phyloP scores from a whole-genome alignment of 306 rosid species.

The Prunus campanulata region DNA sequence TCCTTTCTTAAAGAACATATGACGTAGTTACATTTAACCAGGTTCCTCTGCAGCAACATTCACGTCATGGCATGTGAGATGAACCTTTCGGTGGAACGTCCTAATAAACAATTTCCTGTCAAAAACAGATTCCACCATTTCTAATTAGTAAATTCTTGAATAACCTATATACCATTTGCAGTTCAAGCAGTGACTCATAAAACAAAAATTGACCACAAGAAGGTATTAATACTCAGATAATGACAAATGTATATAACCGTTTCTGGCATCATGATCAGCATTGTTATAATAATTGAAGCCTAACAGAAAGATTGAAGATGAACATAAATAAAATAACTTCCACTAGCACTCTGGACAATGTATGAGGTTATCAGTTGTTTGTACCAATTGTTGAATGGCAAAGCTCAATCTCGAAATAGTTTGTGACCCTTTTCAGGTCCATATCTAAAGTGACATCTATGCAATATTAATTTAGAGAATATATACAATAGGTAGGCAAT shows the following conservation, averaged over 20 bases:
- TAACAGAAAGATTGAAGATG: neutral
- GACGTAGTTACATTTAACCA: neutral
- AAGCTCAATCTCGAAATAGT: neutral
- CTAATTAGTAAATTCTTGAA: neutral
- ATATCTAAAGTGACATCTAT: no score
- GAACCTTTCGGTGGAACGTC: neutral
- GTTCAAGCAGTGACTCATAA: neutral
- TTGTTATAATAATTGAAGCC: neutral
- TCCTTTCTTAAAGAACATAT: neutral
- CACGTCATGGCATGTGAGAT: neutral
- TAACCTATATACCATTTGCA: neutral
- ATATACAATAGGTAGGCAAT: slow-evolving; percentile 8
- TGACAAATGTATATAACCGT: neutral
- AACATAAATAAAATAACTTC: neutral
- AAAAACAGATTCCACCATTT: neutral
- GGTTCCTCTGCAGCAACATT: neutral
- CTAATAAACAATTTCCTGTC: neutral
- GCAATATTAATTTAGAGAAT: no score
- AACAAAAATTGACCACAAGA: no score
- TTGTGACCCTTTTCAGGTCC: neutral
- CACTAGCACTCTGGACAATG: neutral
- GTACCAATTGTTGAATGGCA: neutral
- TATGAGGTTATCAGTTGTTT: neutral
- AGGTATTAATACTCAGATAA: no score
- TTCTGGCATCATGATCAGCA: neutral